phyloP scores from a whole-genome alignment of 257 asterid genomes.

The Rubia yunnanensis region DNA sequence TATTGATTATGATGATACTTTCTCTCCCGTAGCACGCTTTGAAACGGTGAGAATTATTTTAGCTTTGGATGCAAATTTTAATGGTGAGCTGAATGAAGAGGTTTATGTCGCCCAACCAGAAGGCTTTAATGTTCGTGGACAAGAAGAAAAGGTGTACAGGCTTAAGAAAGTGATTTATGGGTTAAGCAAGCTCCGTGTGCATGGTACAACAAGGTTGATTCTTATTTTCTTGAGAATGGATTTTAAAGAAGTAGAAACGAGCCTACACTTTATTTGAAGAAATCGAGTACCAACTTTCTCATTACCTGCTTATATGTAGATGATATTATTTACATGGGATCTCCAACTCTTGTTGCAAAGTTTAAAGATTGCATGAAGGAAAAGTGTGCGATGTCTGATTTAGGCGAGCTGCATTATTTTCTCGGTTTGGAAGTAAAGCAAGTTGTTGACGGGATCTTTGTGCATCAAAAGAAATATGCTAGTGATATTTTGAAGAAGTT shows the following conservation, averaged over 20 bases:
- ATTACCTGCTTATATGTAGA: not conserved
- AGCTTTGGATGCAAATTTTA: not conserved
- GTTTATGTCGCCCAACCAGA: constrained; percentile 7
- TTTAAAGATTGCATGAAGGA: not conserved
- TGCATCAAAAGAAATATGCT: not conserved
- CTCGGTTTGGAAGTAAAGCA: not conserved
- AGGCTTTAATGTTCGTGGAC: not conserved
- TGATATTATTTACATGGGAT: not conserved
- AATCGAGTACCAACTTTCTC: not conserved
- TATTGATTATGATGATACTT: not conserved
- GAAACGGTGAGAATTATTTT: constrained; percentile 5
- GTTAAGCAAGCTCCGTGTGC: not conserved
- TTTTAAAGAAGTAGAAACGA: not conserved
- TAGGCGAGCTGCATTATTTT: not conserved
- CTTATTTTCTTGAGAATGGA: not conserved
- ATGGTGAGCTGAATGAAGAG: not conserved
- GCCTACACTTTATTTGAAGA: not conserved
- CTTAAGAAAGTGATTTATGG: not conserved
- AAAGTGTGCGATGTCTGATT: not conserved
- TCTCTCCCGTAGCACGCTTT: not conserved
- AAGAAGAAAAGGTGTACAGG: not conserved
- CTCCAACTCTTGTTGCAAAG: not conserved
- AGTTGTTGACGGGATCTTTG: not conserved
- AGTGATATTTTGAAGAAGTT: not conserved
- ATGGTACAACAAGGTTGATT: not conserved